Conservation (phyloP, 768 basidiomycete species). For the Boletus rubescentipes region DNA sequence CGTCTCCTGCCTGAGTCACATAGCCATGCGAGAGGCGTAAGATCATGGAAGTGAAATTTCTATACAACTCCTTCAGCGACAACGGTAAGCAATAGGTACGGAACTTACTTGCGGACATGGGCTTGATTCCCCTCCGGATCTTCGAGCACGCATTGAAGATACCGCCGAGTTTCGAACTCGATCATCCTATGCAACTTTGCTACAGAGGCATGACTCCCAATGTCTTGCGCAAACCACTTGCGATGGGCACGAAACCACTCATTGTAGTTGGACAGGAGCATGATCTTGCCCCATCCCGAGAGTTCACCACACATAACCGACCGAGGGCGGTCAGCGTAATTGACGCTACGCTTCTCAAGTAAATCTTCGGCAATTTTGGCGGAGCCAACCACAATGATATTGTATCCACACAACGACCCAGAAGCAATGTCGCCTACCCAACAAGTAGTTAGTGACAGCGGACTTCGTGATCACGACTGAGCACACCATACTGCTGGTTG, state of each 20-base stretch:
- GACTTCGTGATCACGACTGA: background rate
- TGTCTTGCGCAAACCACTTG: slow-evolving; percentile 18
- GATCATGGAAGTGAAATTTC: slow-evolving; percentile 23
- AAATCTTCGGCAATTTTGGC: slow-evolving; percentile 41
- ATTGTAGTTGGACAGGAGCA: slow-evolving; percentile 15
- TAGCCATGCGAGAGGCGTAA: slow-evolving; percentile 44
- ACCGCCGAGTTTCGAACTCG: background rate
- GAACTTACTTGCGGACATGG: slow-evolving; percentile 1
- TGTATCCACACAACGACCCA: slow-evolving; percentile 21
- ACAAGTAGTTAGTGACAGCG: background rate
- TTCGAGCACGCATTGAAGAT: background rate
- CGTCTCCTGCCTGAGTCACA: slow-evolving; percentile 33
- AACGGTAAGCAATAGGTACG: background rate
- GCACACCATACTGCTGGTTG: slow-evolving; percentile 15
- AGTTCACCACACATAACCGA: slow-evolving; percentile 22
- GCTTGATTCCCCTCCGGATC: background rate
- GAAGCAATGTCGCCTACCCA: slow-evolving; percentile 19
- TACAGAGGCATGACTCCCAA: background rate
- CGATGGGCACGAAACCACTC: slow-evolving; percentile 18
- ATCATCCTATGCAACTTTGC: background rate
- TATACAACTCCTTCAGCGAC: background rate
- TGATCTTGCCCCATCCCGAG: slow-evolving; percentile 20
- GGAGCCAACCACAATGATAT: slow-evolving; percentile 45
- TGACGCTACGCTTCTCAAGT: slow-evolving; percentile 44
- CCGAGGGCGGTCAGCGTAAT: slow-evolving; percentile 37